Evolutionary conservation across 2,329 filamentous ascomycete genomes (phyloP).

Genomic region (Aspergillus sclerotialis): DNA sequence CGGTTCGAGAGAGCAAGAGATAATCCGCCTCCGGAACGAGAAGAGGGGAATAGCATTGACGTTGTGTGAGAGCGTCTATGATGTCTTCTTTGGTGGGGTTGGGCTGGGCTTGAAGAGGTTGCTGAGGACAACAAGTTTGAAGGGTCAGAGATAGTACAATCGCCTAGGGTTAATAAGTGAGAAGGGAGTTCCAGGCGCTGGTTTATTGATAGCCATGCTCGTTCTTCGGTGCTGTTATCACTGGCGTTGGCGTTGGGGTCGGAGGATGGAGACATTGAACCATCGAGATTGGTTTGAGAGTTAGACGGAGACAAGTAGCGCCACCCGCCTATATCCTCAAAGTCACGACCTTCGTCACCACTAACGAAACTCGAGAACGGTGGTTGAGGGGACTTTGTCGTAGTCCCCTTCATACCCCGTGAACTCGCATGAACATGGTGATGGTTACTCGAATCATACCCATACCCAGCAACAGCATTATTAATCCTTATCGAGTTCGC

Average conservation of each 20-base stretch:
- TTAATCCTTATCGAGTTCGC: not conserved
- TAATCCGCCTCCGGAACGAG: no score
- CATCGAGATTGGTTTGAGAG: not conserved
- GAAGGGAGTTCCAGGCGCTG: conserved; percentile 31
- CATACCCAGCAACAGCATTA: not conserved
- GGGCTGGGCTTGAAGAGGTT: no score
- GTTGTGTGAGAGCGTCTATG: not conserved
- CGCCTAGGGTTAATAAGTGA: no score
- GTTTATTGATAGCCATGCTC: conserved; percentile 33
- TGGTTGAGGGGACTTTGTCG: not conserved
- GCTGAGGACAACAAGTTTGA: no score
- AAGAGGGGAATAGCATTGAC: no score
- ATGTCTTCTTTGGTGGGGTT: no score
- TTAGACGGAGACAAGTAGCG: conserved; percentile 11
- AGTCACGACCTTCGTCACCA: conserved; percentile 32
- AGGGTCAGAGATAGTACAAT: no score
- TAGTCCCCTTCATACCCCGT: conserved; percentile 1
- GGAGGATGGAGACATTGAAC: no score
- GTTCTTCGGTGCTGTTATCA: conserved; percentile 24
- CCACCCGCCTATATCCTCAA: conserved; percentile 40
- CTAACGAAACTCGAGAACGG: conserved; percentile 21
- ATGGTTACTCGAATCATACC: conserved; percentile 2
- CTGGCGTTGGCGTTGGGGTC: no score
- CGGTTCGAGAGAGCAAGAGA: no score
- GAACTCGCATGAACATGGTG: no score